These are phyloP conservation scores for Aphanomyces astaci DNA, from an alignment of 352 stramenopile genomes.

Conservation along the genomic window DNA sequence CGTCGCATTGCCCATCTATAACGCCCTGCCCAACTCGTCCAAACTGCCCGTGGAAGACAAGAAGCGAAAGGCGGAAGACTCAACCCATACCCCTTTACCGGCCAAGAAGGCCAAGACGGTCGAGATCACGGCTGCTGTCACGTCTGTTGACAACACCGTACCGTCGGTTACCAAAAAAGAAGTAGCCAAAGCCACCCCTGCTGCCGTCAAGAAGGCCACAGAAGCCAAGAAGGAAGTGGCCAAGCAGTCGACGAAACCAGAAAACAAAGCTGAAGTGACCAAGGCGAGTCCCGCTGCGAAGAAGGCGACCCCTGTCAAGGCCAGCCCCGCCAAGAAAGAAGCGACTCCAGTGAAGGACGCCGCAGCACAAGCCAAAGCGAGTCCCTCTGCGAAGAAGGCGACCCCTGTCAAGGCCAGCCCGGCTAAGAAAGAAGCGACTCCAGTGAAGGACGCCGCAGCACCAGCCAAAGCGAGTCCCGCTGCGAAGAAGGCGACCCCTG, in stretches of 20 bases:
- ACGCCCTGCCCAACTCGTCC: constrained; percentile 47
- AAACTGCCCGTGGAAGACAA: constrained; percentile 55
- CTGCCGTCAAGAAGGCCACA: background rate
- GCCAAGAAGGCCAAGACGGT: constrained; percentile 26
- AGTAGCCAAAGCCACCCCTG: background rate
- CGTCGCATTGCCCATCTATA: constrained; percentile 88
- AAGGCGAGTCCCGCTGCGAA: constrained; percentile 16
- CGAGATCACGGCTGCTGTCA: background rate
- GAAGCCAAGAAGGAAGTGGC: background rate
- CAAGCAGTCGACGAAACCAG: background rate
- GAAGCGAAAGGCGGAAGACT: constrained; percentile 47
- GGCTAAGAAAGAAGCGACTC: constrained; percentile 27
- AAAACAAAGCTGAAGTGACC: too few species aligned
- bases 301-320: background rate
- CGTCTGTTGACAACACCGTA: too few species aligned
- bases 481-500: constrained; percentile 17
- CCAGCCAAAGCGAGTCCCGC: constrained; percentile 7
- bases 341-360: constrained; percentile 16
- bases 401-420: constrained; percentile 25
- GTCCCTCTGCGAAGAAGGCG: constrained; percentile 15
- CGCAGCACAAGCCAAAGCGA: constrained; percentile 9
- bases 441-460: constrained; percentile 16
- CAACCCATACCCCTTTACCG: background rate
- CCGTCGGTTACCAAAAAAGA: too few species aligned
- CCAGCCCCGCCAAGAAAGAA: constrained; percentile 10